Conservation (phyloP, 2,329 filamentous ascomycete genomes). For the Pestalotiopsis sp. region DNA sequence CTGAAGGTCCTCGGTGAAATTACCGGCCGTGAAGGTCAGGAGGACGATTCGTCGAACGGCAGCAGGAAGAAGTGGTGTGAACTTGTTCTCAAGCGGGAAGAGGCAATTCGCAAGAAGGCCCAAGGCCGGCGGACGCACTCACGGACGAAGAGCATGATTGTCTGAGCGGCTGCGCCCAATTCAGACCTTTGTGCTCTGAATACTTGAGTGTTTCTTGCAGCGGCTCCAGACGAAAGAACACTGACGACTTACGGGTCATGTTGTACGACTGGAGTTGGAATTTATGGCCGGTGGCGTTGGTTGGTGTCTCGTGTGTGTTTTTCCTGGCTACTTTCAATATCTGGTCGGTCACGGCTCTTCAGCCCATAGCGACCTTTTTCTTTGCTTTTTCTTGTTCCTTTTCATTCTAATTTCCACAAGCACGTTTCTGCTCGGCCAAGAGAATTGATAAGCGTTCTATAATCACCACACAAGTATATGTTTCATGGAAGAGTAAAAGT, state of each 20-base stretch:
- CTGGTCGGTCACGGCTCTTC: background rate
- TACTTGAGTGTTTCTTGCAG: background rate
- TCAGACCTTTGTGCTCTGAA: background rate
- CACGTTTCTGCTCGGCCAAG: background rate
- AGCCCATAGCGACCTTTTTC: background rate
- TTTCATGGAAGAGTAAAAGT: background rate
- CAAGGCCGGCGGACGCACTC: constrained; percentile 57
- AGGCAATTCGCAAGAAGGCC: constrained; percentile 57
- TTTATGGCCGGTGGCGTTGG: background rate
- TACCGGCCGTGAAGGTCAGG: constrained; percentile 57
- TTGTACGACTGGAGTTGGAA: background rate
- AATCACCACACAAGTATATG: background rate
- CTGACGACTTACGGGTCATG: background rate
- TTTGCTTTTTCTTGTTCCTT: background rate
- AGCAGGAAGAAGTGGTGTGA: constrained; percentile 68
- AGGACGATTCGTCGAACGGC: constrained; percentile 48
- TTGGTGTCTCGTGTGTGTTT: background rate
- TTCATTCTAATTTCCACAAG: background rate
- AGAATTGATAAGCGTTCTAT: background rate
- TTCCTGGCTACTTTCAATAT: background rate
- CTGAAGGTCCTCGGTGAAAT: constrained; percentile 84
- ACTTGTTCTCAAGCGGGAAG: constrained; percentile 66
- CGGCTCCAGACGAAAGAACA: background rate
- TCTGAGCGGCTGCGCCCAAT: constrained; percentile 36
- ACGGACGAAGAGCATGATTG: constrained; percentile 61